Evolutionary conservation across 352 stramenopile species (phyloP), one percentile per base, ranked within the genome.

Genomic region (Phytophthora agathidicida): DNA sequence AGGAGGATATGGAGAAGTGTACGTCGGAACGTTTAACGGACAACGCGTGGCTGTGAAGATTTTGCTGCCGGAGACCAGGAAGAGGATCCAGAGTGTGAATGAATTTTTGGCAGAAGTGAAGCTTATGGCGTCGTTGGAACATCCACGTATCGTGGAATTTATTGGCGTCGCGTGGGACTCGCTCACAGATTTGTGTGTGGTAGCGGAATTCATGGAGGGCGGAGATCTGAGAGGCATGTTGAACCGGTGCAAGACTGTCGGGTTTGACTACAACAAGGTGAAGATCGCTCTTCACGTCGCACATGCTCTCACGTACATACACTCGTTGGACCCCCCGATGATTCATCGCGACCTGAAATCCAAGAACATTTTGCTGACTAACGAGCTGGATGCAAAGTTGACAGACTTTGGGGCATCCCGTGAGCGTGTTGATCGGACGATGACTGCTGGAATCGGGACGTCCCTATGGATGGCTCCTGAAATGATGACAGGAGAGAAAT

Each of bases 131-230:
- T 58, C 53, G 1, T 16, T 89, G 6, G 69, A 84, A n/a, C 55
- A 65, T 14, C 55, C 55, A 5, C 22, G 46, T 0, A 65, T 65
- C 17, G 55, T 65, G 5, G 19, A 63, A 23, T 86, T 89, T 33
- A 62, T 87, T 22, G 79, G 76, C 2, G 76, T 87, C 9, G 76
- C 76, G 10, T 89, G 78, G 72, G 69, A 75, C 31, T 72, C 62
- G 3, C 43, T 72, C 24, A 60, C 39, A 7, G 66, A 75, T 42
- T 38, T 75, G 27, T 83, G 74, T 24, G 65, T 75, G 4, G 61
- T 83, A 20, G 59, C 60, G 4, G 63, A 83, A 33, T 77, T 63
- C 37, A 73, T 81, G 59, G 64, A 74, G 9, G 50, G 61, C 7
- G 73, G 73, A 19, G 71, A 81, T 24, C 35, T 80, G 13, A 53